Base-by-base conservation (phyloP, 495 filamentous ascomycete species). In the Aspergillus hancockii region DNA sequence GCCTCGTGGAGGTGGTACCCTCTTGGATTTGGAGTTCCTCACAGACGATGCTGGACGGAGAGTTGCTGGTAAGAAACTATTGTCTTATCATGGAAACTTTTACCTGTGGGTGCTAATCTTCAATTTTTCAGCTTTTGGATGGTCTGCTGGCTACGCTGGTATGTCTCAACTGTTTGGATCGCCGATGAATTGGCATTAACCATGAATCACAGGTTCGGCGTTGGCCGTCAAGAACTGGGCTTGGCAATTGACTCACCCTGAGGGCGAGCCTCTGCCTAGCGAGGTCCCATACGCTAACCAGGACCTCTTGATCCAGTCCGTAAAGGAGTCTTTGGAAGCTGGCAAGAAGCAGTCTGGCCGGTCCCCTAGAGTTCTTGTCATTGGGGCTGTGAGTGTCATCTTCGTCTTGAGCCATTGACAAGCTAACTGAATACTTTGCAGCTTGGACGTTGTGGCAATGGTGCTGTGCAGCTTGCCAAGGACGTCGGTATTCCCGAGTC, bases 21-120 rank as follows among this genome's bases (percentile, higher is more conserved):
- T 98, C 23, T 82, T 92, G 47, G 93, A 98, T 64, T 81, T 98
- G 55, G 93, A 98, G 69, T 97, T 97, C 74, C 78, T 97, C n/a
- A 84, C 85, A 18, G 90, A 96, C 63, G 83, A 83, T 32, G 80
- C 69, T 47, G 89, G 90, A n/a, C 81, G 91, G 49, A 80, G 93
- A 68, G 90, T 98, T 43, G 92, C 93, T 63, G 77, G 74, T 76
- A 55, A 62, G 73, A 43, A 21, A 4, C 14, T 12, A 49, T 18
- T 41, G 3, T n/a, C 38, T 41, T 41, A 1, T 78, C 81, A 54
- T 55, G 28, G 60, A 46, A 60, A n/a, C n/a, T n/a, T n/a, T n/a
- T n/a, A n/a, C n/a, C n/a, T n/a, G n/a, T n/a, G 50, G 43, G 59
- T 18, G 23, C 58, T 59, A 40, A 47, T 45, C 34, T 34, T 54